These are phyloP conservation scores for Coemansia sp. DNA, from an alignment of 192 early-diverging fungal species.

Conservation along the genomic window DNA sequence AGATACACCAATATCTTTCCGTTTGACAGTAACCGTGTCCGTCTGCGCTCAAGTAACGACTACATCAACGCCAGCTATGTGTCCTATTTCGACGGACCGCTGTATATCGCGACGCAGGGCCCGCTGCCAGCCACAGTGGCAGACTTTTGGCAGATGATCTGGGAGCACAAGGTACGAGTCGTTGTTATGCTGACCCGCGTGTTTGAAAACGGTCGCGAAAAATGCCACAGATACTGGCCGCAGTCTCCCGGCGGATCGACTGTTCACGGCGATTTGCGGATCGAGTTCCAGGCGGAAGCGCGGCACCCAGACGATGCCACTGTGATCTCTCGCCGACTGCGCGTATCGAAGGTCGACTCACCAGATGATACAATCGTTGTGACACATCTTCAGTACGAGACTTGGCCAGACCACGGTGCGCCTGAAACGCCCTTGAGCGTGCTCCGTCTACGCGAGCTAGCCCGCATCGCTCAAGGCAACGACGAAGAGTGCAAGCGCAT, in stretches of 20 bases:
- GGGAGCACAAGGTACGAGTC: constrained; percentile 71
- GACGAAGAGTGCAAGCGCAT: constrained; percentile 18
- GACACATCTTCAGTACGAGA: constrained; percentile 74
- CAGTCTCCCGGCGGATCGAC: constrained; percentile 27
- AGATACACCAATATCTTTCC: constrained; percentile 87
- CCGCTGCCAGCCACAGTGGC: constrained; percentile 71
- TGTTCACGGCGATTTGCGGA: constrained; percentile 57
- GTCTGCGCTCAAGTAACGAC: constrained; percentile 46
- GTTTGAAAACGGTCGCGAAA: constrained; percentile 68
- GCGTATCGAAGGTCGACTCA: constrained; percentile 31
- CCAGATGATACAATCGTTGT: constrained; percentile 42
- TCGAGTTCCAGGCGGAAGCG: constrained; percentile 59
- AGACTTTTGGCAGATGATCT: constrained; percentile 92
- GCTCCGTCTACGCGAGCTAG: constrained; percentile 59
- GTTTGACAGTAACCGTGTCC: constrained; percentile 66
- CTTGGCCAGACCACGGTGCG: constrained; percentile 82
- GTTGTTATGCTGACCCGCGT: constrained; percentile 89
- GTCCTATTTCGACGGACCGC: constrained; percentile 46
- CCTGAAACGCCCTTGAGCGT: constrained; percentile 61
- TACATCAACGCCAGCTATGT: constrained; percentile 89
- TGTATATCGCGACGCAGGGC: constrained; percentile 89
- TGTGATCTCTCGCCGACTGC: constrained; percentile 61
- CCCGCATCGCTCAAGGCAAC: constrained; percentile 45
- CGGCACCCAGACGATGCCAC: constrained; percentile 53
- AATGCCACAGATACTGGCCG: constrained; percentile 92